Conservation (phyloP, 2,329 filamentous ascomycete species). For the Fusarium devonianum region DNA sequence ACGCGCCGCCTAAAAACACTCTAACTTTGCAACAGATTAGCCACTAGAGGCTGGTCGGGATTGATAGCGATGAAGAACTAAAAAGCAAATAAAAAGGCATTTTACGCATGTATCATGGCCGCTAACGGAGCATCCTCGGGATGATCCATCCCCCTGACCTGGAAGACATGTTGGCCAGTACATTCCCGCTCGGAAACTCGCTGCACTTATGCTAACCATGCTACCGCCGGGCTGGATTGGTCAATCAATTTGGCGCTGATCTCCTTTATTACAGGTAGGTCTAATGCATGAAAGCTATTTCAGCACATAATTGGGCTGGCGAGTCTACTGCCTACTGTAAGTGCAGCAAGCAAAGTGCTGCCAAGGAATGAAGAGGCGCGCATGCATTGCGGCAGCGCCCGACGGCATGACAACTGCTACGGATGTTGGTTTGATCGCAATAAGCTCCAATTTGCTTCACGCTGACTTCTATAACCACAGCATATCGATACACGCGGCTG, state of each 20-base stretch:
- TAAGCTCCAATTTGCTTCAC: not conserved
- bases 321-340: no score
- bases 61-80: conserved; percentile 13
- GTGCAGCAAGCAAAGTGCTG: conserved; percentile 10
- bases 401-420: not conserved
- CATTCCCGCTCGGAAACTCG: conserved; percentile 26
- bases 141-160: conserved; percentile 26
- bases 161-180: conserved; percentile 19
- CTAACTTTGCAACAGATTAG: conserved; percentile 9
- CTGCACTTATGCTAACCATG: conserved; percentile 9
- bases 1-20: not conserved
- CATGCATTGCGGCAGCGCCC: conserved; percentile 12
- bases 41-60: conserved; percentile 10
- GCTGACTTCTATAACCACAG: conserved; percentile 23
- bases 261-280: not conserved
- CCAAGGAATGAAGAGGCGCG: conserved; percentile 10
- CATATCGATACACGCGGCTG: conserved; percentile 15
- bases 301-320: no score
- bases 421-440: not conserved
- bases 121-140: conserved; percentile 41
- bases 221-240: conserved; percentile 17
- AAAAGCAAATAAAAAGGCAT: conserved; percentile 23
- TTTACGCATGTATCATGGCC: conserved; percentile 26
- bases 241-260: conserved; percentile 7
- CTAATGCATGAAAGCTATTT: no score